Percentiles rank a stretch among this genome's conserved stretches.
These are phyloP conservation scores for Mycena sanguinolenta DNA, from an alignment of 768 basidiomycete species.

Conservation along the genomic window DNA sequence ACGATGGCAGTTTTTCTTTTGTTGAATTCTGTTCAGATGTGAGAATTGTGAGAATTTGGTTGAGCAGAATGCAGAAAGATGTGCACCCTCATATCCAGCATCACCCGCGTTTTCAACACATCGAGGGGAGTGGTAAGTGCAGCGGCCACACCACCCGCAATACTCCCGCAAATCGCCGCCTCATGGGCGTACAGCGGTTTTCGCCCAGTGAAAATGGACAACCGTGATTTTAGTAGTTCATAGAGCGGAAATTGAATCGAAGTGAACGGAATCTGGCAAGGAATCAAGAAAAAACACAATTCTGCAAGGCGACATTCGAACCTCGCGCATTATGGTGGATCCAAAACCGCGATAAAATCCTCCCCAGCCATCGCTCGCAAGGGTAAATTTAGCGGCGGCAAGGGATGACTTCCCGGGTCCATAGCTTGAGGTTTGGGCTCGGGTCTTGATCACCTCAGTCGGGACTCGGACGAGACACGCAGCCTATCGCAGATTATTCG, in stretches of 20 bases:
- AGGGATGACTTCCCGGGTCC: constrained; percentile 70
- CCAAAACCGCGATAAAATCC: constrained; percentile 94
- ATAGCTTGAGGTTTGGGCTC: constrained; percentile 89
- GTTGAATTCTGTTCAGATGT: constrained; percentile 58
- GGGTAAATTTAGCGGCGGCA: constrained; percentile 67
- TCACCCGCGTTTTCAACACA: constrained; percentile 96
- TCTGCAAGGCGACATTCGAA: constrained; percentile 41
- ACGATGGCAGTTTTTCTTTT: constrained; percentile 64
- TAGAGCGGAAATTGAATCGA: constrained; percentile 78
- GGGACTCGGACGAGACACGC: constrained; percentile 96
- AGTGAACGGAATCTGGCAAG: constrained; percentile 77
- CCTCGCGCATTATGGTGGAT: constrained; percentile 81
- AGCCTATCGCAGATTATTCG: constrained; percentile 57
- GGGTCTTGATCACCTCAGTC: constrained; percentile 95
- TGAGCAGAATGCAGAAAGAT: neutral
- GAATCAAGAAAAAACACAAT: constrained; percentile 44
- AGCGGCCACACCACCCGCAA: constrained; percentile 92
- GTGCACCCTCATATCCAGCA: constrained; percentile 89
- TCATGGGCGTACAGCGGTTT: constrained; percentile 77
- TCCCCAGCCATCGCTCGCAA: constrained; percentile 71
- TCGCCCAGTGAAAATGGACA: constrained; percentile 67
- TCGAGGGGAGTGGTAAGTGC: constrained; percentile 94
- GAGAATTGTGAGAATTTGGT: neutral
- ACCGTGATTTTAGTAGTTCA: constrained; percentile 71
- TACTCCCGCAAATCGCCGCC: constrained; percentile 89